A percentile compares a stretch with the other conserved stretches of the same genome.
These are phyloP conservation scores for Leccinum solheimii DNA, from an alignment of 1,284 basidiomycete genomes.

Conservation along the genomic window DNA sequence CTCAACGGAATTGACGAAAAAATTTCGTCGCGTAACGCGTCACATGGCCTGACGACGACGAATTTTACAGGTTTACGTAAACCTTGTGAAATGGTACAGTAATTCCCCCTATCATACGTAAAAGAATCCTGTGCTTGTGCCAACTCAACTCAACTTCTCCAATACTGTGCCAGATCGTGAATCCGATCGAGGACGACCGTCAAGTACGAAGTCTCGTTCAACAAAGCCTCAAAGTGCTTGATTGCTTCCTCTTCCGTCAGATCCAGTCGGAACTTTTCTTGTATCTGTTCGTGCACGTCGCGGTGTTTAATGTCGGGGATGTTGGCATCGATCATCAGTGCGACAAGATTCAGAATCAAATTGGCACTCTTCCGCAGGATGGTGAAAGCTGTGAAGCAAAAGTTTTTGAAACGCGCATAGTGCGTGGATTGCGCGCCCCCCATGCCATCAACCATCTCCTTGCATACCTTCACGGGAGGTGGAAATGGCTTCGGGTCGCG, in stretches of 20 bases:
- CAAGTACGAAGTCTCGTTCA: conserved; percentile 96
- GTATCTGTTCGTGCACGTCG: conserved; percentile 85
- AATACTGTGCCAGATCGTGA: conserved; percentile 85
- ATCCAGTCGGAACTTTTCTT: conserved; percentile 96
- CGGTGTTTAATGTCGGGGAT: conserved; percentile 96
- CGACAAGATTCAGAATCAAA: conserved; percentile 93
- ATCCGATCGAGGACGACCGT: conserved; percentile 91
- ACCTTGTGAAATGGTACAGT: too few species aligned
- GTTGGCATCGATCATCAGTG: conserved; percentile 97
- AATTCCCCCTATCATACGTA: neutral
- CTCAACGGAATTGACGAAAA: too few species aligned
- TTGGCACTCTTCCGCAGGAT: conserved; percentile 97
- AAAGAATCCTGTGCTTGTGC: neutral
- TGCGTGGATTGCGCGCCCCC: conserved; percentile 92
- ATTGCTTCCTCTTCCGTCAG: conserved; percentile 96
- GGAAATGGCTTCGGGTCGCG: conserved; percentile 98
- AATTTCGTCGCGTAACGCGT: too few species aligned
- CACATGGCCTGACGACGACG: too few species aligned
- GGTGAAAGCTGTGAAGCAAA: conserved; percentile 96
- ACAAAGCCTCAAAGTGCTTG: conserved; percentile 89
- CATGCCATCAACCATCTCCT: conserved; percentile 99
- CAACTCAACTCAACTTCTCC: conserved; percentile 55
- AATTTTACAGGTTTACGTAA: too few species aligned
- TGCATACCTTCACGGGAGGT: conserved; percentile 97
- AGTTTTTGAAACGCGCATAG: conserved; percentile 92